These are phyloP conservation scores for Verticillium isaacii DNA, from an alignment of 2,329 filamentous ascomycete species.

Conservation along the genomic window DNA sequence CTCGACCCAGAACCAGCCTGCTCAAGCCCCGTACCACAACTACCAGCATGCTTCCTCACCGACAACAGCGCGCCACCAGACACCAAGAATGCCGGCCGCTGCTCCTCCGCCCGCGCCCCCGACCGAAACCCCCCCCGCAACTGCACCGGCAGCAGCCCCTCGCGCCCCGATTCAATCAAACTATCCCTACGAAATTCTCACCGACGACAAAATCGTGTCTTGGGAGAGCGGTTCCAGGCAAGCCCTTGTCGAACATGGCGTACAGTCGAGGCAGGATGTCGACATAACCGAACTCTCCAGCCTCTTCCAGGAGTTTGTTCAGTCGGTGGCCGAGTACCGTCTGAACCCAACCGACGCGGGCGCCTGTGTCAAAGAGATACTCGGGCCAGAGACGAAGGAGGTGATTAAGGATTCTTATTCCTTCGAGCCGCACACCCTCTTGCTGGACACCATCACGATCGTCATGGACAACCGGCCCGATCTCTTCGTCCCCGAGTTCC, in stretches of 20 bases:
- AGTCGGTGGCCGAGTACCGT: constrained; percentile 65
- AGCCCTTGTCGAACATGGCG: constrained; percentile 60
- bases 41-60: background rate
- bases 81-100: constrained; percentile 5
- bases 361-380: constrained; percentile 66
- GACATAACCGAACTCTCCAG: constrained; percentile 64
- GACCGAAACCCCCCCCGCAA: constrained; percentile 5
- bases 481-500: constrained; percentile 46
- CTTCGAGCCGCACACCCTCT: constrained; percentile 64
- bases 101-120: constrained; percentile 7
- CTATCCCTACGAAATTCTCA: constrained; percentile 74
- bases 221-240: constrained; percentile 67
- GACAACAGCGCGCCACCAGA: constrained; percentile 2
- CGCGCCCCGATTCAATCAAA: constrained; percentile 31
- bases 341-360: constrained; percentile 68
- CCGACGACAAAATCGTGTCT: constrained; percentile 57
- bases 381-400: constrained; percentile 51
- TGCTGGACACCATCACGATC: constrained; percentile 79
- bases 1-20: constrained; percentile 30
- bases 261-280: constrained; percentile 60
- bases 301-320: constrained; percentile 81
- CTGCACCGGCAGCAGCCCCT: constrained; percentile 18
- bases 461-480: constrained; percentile 66
- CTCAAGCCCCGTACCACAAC: background rate
- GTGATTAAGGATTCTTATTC: constrained; percentile 43